Base-by-base conservation (phyloP, 805 yeast genomes). In the Pichia heedii region DNA sequence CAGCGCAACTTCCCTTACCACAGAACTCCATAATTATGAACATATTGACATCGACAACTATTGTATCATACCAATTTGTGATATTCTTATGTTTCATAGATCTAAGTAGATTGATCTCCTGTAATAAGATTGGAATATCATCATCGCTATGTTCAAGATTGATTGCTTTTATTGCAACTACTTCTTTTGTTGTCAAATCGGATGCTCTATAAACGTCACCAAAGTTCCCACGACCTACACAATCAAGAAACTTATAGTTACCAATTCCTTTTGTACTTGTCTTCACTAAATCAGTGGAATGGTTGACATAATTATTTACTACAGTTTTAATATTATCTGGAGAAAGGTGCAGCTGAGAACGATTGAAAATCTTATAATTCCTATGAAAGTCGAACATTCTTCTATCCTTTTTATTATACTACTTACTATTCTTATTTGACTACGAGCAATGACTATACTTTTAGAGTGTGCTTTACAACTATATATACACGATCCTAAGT, bases 11-110 rank as follows among this genome's bases (percentile, higher is more conserved):
- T 0, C 97, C 96, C 24, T 94, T 97, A 12, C 90, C 96, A 62
- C 97, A 93, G 57, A 75, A 87, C 60, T 90, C 98, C 96, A 93
- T 86, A 5, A 81, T 81, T 39, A 90, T 84, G 82, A 88, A 89
- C 77, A 93, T 76, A 6, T 76, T 71, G 36, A 77, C 76, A 36
- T 78, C 86, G 36, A 70, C 67, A 5, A 82, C 60, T 54, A 77
- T 75, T 1, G 96, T 79, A 39, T 78, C 79, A 53, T 66, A 70
- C 56, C 79, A 79, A 35, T 71, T 69, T 2, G 93, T 86, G 41
- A 93, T 77, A 54, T 74, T 76, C 1, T 74, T 75, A n/a, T 82
- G 77, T 39, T 69, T 69, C 45, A 89, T 62, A 40, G 77, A 77
- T 19, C 84, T 76, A 22, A 93, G 65, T 49, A 89, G 77, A 40